phyloP scores from a whole-genome alignment of 805 yeast genomes.

The Candida takata region DNA sequence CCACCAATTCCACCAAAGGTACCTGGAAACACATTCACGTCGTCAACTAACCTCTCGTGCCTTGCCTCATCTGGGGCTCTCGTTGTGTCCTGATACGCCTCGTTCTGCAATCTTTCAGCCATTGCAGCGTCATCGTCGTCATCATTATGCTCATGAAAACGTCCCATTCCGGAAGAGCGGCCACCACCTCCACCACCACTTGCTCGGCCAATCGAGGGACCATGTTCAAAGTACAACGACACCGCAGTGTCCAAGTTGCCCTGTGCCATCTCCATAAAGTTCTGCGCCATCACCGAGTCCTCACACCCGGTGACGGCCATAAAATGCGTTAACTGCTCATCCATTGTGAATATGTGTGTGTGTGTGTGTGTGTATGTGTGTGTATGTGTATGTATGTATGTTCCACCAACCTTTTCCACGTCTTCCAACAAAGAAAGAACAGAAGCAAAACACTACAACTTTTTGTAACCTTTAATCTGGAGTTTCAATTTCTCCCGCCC shows the following conservation, averaged over 20 bases:
- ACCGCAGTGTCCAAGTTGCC: slow-evolving; percentile 79
- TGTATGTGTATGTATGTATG: not conserved
- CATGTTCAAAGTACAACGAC: slow-evolving; percentile 70
- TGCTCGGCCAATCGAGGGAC: slow-evolving; percentile 24
- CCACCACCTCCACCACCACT: too few relatives aligned
- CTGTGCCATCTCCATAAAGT: slow-evolving; percentile 73
- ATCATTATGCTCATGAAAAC: not conserved
- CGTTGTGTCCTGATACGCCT: slow-evolving; percentile 39
- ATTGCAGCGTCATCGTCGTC: slow-evolving; percentile 37
- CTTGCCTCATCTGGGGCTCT: slow-evolving; percentile 74
- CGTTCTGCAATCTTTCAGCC: slow-evolving; percentile 58
- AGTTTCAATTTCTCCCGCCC: too few relatives aligned
- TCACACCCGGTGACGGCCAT: slow-evolving; percentile 76
- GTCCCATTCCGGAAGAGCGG: not conserved
- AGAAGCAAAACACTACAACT: too few relatives aligned
- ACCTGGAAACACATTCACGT: slow-evolving; percentile 29
- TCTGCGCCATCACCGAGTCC: slow-evolving; percentile 61
- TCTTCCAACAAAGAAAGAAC: not conserved
- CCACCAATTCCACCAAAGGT: slow-evolving; percentile 35
- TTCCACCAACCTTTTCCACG: not conserved
- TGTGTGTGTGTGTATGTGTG: not conserved
- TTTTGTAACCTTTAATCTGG: too few relatives aligned
- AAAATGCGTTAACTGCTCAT: slow-evolving; percentile 60
- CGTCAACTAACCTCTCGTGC: slow-evolving; percentile 70
- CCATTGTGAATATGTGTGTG: slow-evolving; percentile 16